Conservation (phyloP, 257 asterid species). For the Knoxia roxburghii region DNA sequence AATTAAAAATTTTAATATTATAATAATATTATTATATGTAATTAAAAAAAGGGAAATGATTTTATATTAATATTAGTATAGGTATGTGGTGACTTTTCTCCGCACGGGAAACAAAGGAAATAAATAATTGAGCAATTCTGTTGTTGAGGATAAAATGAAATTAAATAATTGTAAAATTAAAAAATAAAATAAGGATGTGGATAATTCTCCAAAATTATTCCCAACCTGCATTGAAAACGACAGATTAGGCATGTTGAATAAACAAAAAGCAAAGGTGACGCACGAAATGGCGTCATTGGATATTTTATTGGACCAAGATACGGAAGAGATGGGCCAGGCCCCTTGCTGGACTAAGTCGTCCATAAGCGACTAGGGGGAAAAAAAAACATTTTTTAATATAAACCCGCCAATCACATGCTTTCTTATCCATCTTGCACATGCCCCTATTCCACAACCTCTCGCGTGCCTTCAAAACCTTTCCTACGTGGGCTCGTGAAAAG, state of each 20-base stretch:
- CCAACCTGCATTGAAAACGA: background rate
- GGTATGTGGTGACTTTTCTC: no score
- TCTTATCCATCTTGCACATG: conserved; percentile 12
- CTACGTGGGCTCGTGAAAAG: no score
- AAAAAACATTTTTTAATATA: background rate
- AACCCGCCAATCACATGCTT: conserved; percentile 11
- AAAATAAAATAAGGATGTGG: no score
- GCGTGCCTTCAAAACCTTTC: background rate
- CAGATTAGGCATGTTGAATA: background rate
- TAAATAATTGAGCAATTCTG: no score
- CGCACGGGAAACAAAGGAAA: no score
- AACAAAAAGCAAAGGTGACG: background rate
- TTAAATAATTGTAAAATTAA: no score
- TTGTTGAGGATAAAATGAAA: no score
- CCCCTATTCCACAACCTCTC: background rate
- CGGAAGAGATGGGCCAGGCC: background rate
- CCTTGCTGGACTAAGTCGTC: conserved; percentile 2
- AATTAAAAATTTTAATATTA: no score
- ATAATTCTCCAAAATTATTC: conserved; percentile 1
- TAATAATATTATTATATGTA: no score
- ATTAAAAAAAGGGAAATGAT: no score
- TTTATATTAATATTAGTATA: no score
- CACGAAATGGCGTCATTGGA: conserved; percentile 2
- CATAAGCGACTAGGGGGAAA: background rate
- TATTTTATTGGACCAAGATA: no score